Conservation (phyloP, 352 stramenopile genomes). For the Phytophthora capsici region DNA sequence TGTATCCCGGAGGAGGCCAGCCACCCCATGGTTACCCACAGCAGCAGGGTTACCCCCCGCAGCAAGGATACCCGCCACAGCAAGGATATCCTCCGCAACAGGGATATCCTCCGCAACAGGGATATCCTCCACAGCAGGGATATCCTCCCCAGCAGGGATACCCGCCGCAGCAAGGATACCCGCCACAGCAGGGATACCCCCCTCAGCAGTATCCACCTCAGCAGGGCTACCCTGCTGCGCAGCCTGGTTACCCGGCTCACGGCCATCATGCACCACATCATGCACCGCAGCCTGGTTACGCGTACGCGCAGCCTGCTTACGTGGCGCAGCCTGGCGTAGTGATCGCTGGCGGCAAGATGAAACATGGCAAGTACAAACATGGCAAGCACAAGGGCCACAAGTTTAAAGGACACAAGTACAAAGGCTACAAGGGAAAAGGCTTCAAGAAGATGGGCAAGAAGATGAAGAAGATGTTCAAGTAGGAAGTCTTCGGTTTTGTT, state of each 20-base stretch:
- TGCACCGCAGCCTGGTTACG: constrained; percentile 34
- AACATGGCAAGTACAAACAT: constrained; percentile 48
- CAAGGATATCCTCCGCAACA: constrained; percentile 30
- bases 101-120: constrained; percentile 18
- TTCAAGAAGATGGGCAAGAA: constrained; percentile 54
- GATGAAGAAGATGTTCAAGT: constrained; percentile 62
- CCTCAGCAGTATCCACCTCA: constrained; percentile 26
- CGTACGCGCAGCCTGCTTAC: constrained; percentile 42
- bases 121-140: constrained; percentile 19
- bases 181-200: constrained; percentile 40
- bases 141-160: constrained; percentile 52
- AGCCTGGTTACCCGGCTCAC: constrained; percentile 47
- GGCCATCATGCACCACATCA: constrained; percentile 40
- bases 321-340: constrained; percentile 45
- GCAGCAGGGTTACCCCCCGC: constrained; percentile 43
- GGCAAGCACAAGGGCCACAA: constrained; percentile 46
- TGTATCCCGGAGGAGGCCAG: constrained; percentile 35
- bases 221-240: constrained; percentile 31
- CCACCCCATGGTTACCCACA: constrained; percentile 37
- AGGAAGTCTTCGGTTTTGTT: constrained; percentile 3
- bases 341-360: constrained; percentile 40
- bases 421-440: constrained; percentile 41
- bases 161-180: constrained; percentile 41
- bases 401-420: constrained; percentile 39
- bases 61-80: constrained; percentile 46